Conservation (phyloP, 176 grass and related monocot species). For the Carex littledalei region DNA sequence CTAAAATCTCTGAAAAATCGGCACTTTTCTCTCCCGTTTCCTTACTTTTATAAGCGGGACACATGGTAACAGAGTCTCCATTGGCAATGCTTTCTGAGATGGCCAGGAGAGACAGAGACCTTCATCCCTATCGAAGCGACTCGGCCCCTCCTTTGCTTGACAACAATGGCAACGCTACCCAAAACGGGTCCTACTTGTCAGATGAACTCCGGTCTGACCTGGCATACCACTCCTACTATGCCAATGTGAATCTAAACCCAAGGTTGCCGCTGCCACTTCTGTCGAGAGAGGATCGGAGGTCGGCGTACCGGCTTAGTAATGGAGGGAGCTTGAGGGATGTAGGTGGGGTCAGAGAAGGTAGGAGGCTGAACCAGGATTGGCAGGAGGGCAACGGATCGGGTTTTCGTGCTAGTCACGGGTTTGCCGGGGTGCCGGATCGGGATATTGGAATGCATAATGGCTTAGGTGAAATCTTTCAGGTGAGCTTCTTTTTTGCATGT, state of each 20-base stretch:
- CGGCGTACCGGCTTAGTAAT: constrained; percentile 31
- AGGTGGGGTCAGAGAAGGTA: constrained; percentile 49
- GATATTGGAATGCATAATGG: constrained; percentile 42
- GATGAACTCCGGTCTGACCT: constrained; percentile 60
- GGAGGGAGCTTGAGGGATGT: constrained; percentile 2
- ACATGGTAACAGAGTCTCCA: constrained; percentile 10
- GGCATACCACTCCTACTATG: constrained; percentile 59
- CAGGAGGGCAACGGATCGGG: not conserved
- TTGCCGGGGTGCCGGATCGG: constrained; percentile 35
- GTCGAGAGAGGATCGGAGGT: constrained; percentile 69
- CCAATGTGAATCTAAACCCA: constrained; percentile 70
- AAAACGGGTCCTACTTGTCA: constrained; percentile 31
- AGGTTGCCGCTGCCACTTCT: constrained; percentile 57
- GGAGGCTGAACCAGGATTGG: constrained; percentile 20
- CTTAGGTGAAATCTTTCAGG: constrained; percentile 63
- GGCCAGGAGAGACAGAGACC: constrained; percentile 40
- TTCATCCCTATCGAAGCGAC: constrained; percentile 67
- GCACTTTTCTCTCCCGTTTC: constrained; percentile 8
- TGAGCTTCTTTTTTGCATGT: constrained; percentile 23
- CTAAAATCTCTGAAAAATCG: constrained; percentile 13
- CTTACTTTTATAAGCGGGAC: not conserved
- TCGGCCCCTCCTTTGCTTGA: constrained; percentile 68
- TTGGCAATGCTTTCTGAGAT: constrained; percentile 44
- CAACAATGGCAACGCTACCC: constrained; percentile 21
- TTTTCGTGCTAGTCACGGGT: constrained; percentile 7